Evolutionary conservation across 768 basidiomycete genomes (phyloP).

Genomic region (Butyriboletus loyo): DNA sequence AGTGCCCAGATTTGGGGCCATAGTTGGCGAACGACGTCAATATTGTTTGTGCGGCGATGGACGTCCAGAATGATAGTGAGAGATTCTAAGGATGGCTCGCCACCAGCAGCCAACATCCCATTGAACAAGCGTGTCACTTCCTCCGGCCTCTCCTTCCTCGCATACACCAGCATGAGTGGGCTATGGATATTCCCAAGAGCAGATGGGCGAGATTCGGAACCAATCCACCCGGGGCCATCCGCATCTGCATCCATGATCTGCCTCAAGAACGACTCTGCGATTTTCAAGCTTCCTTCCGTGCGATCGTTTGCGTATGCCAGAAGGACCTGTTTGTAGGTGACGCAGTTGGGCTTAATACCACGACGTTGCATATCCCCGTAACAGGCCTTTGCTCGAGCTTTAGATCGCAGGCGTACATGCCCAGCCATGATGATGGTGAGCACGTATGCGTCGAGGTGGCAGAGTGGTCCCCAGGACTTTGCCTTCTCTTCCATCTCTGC

Average conservation of each 20-base stretch:
- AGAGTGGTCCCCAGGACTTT: constrained; percentile 32
- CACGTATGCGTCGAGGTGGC: constrained; percentile 53
- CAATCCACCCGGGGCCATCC: constrained; percentile 38
- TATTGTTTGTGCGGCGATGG: constrained; percentile 58
- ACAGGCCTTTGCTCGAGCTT: constrained; percentile 53
- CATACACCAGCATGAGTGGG: constrained; percentile 58
- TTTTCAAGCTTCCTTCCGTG: constrained; percentile 46
- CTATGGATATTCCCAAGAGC: constrained; percentile 55
- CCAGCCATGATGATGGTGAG: constrained; percentile 76
- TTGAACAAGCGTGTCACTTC: constrained; percentile 59
- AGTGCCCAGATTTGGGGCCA: constrained; percentile 70
- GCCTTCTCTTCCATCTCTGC: constrained; percentile 57
- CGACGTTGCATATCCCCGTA: constrained; percentile 69
- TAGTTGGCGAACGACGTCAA: constrained; percentile 51
- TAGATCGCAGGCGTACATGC: constrained; percentile 56
- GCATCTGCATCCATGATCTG: constrained; percentile 41
- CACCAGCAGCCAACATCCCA: constrained; percentile 52
- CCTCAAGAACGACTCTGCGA: constrained; percentile 66
- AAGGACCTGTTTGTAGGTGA: constrained; percentile 69
- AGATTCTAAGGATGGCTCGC: constrained; percentile 53
- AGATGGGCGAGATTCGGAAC: constrained; percentile 37
- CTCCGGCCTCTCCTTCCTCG: constrained; percentile 39
- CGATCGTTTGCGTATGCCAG: constrained; percentile 53
- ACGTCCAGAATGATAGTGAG: constrained; percentile 68
- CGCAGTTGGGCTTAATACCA: constrained; percentile 62